Base-by-base conservation (phyloP, 2,329 filamentous ascomycete genomes). In the Tolypocladium guangdongense region DNA sequence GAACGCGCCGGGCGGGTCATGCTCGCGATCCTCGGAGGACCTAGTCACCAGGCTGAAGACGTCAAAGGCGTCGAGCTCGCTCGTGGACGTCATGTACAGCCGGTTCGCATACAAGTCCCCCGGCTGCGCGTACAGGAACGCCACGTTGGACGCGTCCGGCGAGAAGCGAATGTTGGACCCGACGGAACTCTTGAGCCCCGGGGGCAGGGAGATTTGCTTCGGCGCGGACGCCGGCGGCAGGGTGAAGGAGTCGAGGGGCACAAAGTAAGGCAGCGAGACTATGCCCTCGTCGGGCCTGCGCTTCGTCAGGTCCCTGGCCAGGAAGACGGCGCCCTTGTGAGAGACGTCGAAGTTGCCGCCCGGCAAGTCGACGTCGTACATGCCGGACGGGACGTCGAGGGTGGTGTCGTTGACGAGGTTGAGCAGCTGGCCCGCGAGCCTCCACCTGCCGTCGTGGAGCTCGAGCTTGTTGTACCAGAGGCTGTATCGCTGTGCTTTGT, bases 381-480 rank as follows among this genome's bases (percentile, higher is more conserved):
- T 60, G 33, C 55, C 59, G 12, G 51, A 52, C 0, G 68, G 67
- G 0, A 64, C 65, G 41, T 70, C 68, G 12, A 74, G 60, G n/a
- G 55, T 54, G 2, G 64, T 62, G 37, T 59, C 55, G 4, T 52
- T 53, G 20, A 74, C 54, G 12, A 65, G 63, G 45, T 74, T 73
- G 39, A 64, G 59, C 2, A 74, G 59, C 5, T 59, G 55, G 3
- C 56, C 55, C 1, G 60, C 51, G 7, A 72, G 57, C 10, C 53
- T 58, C 69, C 69, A 73, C 6, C 53, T 45, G 14, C 58, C 61
- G 24, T 64, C 57, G 7, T 63, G 41, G 30, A 43, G n/a, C 49
- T 61, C 57, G 20, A 74, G 59, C 12, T 59, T 63, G 11, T 65
- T 68, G 59, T 72, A 74, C 67, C 71, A 74, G 30, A 75, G 64